Conservation (phyloP, 441 rosid genomes). For the Heliophila coronopifolia region DNA sequence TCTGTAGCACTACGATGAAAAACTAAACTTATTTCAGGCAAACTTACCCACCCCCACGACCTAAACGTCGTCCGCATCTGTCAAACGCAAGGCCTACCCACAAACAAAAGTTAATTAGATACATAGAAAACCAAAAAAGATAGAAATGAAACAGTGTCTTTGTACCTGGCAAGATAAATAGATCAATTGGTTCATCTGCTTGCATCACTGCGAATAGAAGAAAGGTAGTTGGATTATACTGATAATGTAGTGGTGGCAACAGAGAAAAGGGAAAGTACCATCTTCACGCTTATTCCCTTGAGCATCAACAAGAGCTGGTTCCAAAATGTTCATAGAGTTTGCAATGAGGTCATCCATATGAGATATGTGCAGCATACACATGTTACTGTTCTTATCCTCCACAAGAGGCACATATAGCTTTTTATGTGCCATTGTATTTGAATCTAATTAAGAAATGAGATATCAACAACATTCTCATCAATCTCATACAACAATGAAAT, state of each 20-base stretch:
- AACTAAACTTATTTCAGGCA: conserved; percentile 4
- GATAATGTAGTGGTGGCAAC: not conserved
- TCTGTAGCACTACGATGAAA: not conserved
- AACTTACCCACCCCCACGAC: conserved; percentile 93
- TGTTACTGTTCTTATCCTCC: conserved; percentile 84
- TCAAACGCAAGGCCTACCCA: conserved; percentile 90
- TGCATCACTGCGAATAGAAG: conserved; percentile 52
- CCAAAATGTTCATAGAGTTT: conserved; percentile 86
- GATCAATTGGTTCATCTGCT: conserved; percentile 67
- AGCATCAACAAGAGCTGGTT: conserved; percentile 67
- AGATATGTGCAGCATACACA: conserved; percentile 77
- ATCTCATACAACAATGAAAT: not conserved
- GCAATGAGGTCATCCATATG: conserved; percentile 66
- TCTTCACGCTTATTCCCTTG: conserved; percentile 76
- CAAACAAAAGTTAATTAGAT: not conserved
- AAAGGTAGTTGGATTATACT: not conserved
- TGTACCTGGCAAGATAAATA: conserved; percentile 77
- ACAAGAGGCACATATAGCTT: conserved; percentile 80
- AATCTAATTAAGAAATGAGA: conserved; percentile 30
- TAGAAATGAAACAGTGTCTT: conserved; percentile 1
- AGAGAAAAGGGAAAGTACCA: conserved; percentile 38
- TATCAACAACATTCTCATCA: not conserved
- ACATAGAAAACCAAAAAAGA: not conserved
- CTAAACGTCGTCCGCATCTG: conserved; percentile 75
- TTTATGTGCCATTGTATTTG: conserved; percentile 30